Evolutionary conservation across 306 rosid species (phyloP).

Genomic region (Arachis hypogaea): DNA sequence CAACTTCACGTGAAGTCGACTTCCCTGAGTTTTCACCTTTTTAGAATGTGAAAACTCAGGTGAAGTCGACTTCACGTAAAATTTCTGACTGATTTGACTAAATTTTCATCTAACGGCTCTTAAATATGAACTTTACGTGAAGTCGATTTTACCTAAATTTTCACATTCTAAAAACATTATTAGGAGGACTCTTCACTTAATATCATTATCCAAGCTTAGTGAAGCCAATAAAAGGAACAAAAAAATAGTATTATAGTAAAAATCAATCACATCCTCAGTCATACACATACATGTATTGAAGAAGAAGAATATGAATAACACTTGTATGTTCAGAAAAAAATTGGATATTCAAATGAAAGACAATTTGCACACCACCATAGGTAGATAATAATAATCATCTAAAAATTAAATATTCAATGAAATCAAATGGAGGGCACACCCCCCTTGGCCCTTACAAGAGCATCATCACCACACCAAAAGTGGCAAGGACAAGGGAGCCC

Average conservation of each 20-base stretch:
- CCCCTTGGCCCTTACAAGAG: slow-evolving; percentile 49
- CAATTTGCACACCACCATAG: slow-evolving; percentile 39
- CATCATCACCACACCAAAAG: slow-evolving; percentile 55
- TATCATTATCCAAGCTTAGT: no score
- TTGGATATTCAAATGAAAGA: slow-evolving; percentile 55
- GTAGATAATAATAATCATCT: slow-evolving; percentile 56
- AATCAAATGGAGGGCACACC: background rate
- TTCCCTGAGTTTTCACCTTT: no score
- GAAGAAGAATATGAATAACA: slow-evolving; percentile 21
- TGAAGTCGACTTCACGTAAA: no score
- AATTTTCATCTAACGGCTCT: no score
- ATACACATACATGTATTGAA: slow-evolving; percentile 57
- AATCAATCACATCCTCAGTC: slow-evolving; percentile 26
- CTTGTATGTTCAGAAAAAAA: slow-evolving; percentile 65
- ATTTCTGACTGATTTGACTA: no score
- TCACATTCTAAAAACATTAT: no score
- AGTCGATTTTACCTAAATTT: no score
- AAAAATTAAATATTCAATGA: slow-evolving; percentile 47
- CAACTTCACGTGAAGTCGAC: no score
- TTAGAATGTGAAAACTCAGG: no score
- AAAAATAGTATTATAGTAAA: slow-evolving; percentile 33
- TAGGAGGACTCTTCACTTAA: no score
- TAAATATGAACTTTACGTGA: no score
- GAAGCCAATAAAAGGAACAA: background rate
- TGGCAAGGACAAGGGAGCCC: slow-evolving; percentile 60